These are phyloP conservation scores for Aspergillus pseudonomiae DNA, from an alignment of 2,329 filamentous ascomycete species.

Conservation along the genomic window DNA sequence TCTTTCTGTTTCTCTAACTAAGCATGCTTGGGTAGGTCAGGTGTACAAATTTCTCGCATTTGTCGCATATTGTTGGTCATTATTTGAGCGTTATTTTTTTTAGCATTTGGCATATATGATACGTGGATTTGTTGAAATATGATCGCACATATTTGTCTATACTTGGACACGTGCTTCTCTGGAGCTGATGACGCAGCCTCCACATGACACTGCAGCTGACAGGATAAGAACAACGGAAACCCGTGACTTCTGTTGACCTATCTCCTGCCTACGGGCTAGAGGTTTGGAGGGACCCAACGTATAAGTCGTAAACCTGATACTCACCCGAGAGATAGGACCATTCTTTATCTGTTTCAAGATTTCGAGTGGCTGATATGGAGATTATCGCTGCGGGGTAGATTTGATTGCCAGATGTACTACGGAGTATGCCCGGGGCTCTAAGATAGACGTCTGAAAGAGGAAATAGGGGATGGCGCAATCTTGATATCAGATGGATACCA, in stretches of 20 bases:
- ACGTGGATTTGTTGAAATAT: background rate
- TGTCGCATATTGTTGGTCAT: background rate
- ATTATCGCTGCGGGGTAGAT: background rate
- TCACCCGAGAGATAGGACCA: background rate
- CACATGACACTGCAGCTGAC: background rate
- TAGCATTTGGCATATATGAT: background rate
- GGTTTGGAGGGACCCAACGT: background rate
- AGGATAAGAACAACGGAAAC: background rate
- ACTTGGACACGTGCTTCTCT: background rate
- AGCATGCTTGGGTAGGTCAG: background rate
- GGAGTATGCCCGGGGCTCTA: background rate
- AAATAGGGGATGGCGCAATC: background rate
- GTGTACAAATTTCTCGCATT: background rate
- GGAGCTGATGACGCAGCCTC: background rate
- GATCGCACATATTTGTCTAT: background rate
- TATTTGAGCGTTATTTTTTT: constrained; percentile 3
- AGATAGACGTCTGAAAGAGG: background rate
- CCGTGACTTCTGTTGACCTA: background rate
- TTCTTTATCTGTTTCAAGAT: background rate
- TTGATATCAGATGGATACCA: background rate
- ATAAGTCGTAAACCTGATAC: background rate
- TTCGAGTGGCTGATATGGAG: background rate
- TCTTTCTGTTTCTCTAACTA: constrained; percentile 7
- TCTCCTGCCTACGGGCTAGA: background rate
- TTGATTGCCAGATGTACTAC: background rate